Percentiles rank a stretch among this genome's conserved stretches.
Conservation (phyloP, 2,329 filamentous ascomycete genomes). For the Ophiocordyceps camponoti-floridani region DNA sequence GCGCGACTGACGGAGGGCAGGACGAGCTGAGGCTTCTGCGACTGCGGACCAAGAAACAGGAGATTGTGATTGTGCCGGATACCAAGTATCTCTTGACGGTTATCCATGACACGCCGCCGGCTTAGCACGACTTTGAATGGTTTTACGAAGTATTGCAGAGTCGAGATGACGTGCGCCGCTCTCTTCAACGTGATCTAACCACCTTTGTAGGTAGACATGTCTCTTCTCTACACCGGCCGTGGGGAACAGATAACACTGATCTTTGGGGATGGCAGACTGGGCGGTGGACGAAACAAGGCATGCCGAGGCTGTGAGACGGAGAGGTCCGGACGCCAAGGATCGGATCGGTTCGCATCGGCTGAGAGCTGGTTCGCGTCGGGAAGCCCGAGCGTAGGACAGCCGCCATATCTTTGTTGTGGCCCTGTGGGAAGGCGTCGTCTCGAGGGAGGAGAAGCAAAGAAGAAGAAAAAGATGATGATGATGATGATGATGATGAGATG, state of each 20-base stretch:
- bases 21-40: constrained; percentile 64
- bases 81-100: constrained; percentile 62
- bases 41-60: constrained; percentile 68
- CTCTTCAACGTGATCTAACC: too few relatives aligned
- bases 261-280: not conserved
- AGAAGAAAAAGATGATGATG: too few relatives aligned
- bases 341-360: not conserved
- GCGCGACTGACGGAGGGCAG: constrained; percentile 17
- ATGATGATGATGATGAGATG: too few relatives aligned
- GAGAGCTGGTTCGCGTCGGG: too few relatives aligned
- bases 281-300: not conserved
- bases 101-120: constrained; percentile 63
- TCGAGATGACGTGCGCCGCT: too few relatives aligned
- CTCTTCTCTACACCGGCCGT: too few relatives aligned
- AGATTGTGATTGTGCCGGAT: constrained; percentile 70
- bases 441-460: too few relatives aligned
- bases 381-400: too few relatives aligned
- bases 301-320: not conserved
- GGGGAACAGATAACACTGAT: not conserved
- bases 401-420: too few relatives aligned
- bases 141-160: too few relatives aligned
- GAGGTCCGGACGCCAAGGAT: not conserved
- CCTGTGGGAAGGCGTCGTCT: too few relatives aligned
- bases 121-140: constrained; percentile 18
- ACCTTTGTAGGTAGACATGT: too few relatives aligned